Evolutionary conservation across 1,284 basidiomycete genomes (phyloP), one percentile per base, ranked within the genome.

Genomic region (Rhodotorula glutinis): DNA sequence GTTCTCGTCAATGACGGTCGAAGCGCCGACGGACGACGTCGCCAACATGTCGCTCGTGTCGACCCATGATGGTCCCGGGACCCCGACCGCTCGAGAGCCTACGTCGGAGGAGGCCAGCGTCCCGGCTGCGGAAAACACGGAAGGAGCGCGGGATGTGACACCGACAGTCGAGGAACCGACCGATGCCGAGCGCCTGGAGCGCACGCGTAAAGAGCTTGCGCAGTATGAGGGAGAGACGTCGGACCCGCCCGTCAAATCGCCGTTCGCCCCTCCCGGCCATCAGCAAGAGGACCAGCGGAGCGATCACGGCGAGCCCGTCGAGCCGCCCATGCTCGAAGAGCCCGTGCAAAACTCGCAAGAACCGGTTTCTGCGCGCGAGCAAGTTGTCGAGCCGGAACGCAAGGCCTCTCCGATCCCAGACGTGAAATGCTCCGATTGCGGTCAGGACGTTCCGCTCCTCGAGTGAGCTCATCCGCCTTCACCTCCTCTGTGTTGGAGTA

Each of bases 371-470:
- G 43, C 27, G 41, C 27, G 38, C 33, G 51, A 46, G 33, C 59
- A 47, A 17, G 38, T 41, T 2, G 57, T 38, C 13, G 59, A 55
- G 46, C 46, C 8, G 19, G 65, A 38, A 38, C 49, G 46, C 55
- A 61, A 60, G 23, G 53, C 53, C 7, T 60, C 60, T 16, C 60
- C 46, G 3, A 70, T 74, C 57, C 73, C 75, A 2, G 70, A 65
- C 25, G 72, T 74, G 58, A 75, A 73, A 52, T 75, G 75, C 57
- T 66, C 62, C 23, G 75, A 75, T 33, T 75, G 73, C 57, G 59
- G 57, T 17, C 52, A 19, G n/a, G 58, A 64, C 17, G 63, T 75
- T 2, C 67, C 66, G 33, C 61, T 75, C 13, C 52, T 73, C 25
- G 67, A 72, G 60, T 70, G 30, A 44, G 68, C 33, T 46, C 19